Evolutionary conservation across 306 rosid genomes (phyloP).

Genomic region (Morella rubra): DNA sequence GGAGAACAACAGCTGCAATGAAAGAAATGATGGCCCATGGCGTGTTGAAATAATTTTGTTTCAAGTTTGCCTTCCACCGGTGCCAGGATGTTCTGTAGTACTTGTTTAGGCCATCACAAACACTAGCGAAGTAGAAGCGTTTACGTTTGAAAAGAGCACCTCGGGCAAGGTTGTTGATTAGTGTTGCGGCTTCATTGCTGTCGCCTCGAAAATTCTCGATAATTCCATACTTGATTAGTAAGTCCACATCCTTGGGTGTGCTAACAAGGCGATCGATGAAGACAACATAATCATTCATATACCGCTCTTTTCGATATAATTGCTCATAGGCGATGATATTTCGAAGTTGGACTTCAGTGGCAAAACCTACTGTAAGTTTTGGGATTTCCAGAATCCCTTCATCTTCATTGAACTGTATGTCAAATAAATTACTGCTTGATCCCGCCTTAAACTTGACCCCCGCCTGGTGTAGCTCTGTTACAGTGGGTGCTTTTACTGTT

Average conservation of each 20-base stretch:
- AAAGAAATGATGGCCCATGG: slow-evolving; percentile 35
- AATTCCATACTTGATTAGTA: slow-evolving; percentile 22
- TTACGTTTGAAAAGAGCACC: neutral
- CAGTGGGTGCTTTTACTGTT: slow-evolving; percentile 20
- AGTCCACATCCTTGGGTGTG: slow-evolving; percentile 18
- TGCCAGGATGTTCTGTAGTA: slow-evolving; percentile 18
- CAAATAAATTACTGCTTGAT: slow-evolving; percentile 7
- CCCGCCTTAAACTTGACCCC: slow-evolving; percentile 31
- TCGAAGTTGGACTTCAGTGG: slow-evolving; percentile 9
- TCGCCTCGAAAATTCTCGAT: slow-evolving; percentile 18
- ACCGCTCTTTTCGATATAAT: neutral
- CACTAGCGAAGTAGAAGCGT: neutral
- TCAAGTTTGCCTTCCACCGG: slow-evolving; percentile 23
- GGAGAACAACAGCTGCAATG: slow-evolving; percentile 14
- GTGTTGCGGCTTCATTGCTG: slow-evolving; percentile 6
- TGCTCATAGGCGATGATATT: slow-evolving; percentile 42
- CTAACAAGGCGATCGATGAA: slow-evolving; percentile 27
- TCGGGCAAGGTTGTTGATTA: neutral
- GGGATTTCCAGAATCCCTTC: slow-evolving; percentile 38
- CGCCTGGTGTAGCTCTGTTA: slow-evolving; percentile 26
- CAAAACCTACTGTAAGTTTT: neutral
- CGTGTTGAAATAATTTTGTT: slow-evolving; percentile 28
- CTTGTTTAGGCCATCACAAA: slow-evolving; percentile 19
- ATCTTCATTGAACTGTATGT: slow-evolving; percentile 3
- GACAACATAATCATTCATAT: slow-evolving; percentile 23